phyloP scores from a whole-genome alignment of 2,329 filamentous ascomycete species.

The Fusarium nisikadoi region DNA sequence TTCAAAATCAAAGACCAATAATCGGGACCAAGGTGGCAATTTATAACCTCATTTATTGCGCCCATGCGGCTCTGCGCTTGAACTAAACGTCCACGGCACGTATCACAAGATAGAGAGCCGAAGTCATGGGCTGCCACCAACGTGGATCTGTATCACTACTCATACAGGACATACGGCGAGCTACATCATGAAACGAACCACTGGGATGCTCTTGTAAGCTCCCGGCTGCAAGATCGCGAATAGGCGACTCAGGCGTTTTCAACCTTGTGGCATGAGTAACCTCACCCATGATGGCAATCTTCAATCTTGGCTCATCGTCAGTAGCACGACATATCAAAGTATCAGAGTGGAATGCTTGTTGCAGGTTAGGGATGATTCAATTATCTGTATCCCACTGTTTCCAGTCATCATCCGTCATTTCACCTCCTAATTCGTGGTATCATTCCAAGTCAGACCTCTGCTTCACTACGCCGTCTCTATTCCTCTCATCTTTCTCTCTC shows the following conservation, averaged over 20 bases:
- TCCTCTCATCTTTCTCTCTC: not conserved
- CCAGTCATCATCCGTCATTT: conserved; percentile 19
- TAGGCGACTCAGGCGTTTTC: not conserved
- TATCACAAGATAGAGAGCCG: conserved; percentile 13
- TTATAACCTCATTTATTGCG: not conserved
- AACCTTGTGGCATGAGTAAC: not conserved
- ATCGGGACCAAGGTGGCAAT: not conserved
- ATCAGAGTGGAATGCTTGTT: not conserved
- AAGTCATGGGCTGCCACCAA: not conserved
- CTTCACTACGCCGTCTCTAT: not conserved
- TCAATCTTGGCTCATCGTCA: not conserved
- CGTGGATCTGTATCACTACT: conserved; percentile 1
- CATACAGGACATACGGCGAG: conserved; percentile 5
- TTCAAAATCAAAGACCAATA: not conserved
- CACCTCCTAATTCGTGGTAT: conserved; percentile 45
- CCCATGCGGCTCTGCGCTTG: conserved; percentile 6
- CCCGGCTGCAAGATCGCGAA: not conserved
- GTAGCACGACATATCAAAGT: not conserved
- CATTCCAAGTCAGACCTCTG: conserved; percentile 38
- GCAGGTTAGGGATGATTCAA: conserved; percentile 8
- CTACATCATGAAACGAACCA: conserved; percentile 9
- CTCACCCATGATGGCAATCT: not conserved
- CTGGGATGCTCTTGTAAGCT: not conserved
- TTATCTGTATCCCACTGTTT: conserved; percentile 22
- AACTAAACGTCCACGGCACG: not conserved